These are phyloP conservation scores for Pyrenophora seminiperda DNA, from an alignment of 2,329 filamentous ascomycete genomes.

Conservation along the genomic window DNA sequence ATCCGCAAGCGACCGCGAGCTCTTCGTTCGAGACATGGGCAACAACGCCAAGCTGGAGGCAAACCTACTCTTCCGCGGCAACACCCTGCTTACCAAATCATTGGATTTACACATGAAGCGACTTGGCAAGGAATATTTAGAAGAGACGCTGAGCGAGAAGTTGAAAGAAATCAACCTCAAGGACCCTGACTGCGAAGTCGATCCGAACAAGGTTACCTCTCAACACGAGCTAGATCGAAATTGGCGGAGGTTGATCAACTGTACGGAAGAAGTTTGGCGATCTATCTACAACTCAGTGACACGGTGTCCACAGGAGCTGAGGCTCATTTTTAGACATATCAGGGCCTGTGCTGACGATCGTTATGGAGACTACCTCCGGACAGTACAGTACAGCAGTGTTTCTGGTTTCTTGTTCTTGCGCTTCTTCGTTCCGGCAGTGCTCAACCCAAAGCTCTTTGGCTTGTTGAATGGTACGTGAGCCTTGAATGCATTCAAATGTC, in stretches of 20 bases:
- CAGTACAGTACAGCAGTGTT: slow-evolving; percentile 90
- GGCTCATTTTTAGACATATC: slow-evolving; percentile 87
- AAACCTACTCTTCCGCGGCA: slow-evolving; percentile 92
- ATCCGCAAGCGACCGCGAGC: slow-evolving; percentile 66
- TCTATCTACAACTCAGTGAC: slow-evolving; percentile 76
- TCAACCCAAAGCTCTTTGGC: slow-evolving; percentile 93
- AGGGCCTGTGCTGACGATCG: slow-evolving; percentile 90
- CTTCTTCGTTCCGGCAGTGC: slow-evolving; percentile 94
- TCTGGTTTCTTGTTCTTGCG: slow-evolving; percentile 93
- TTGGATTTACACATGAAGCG: slow-evolving; percentile 96
- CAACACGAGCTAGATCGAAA: slow-evolving; percentile 78
- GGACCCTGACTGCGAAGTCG: slow-evolving; percentile 92
- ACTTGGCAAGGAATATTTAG: slow-evolving; percentile 88
- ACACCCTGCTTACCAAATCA: slow-evolving; percentile 89
- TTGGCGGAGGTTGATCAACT: slow-evolving; percentile 75
- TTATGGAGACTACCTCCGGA: slow-evolving; percentile 89
- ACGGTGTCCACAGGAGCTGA: slow-evolving; percentile 78
- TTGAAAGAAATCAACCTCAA: slow-evolving; percentile 87
- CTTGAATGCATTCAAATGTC: not conserved
- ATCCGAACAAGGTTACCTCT: slow-evolving; percentile 75
- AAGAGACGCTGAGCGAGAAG: slow-evolving; percentile 84
- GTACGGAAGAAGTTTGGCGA: slow-evolving; percentile 85
- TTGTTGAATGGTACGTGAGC: slow-evolving; percentile 67
- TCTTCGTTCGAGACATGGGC: slow-evolving; percentile 75
- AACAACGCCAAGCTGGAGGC: slow-evolving; percentile 84